Evolutionary conservation across 148 eudicot genomes (phyloP).

Genomic region (Chenopodium berlandieri): DNA sequence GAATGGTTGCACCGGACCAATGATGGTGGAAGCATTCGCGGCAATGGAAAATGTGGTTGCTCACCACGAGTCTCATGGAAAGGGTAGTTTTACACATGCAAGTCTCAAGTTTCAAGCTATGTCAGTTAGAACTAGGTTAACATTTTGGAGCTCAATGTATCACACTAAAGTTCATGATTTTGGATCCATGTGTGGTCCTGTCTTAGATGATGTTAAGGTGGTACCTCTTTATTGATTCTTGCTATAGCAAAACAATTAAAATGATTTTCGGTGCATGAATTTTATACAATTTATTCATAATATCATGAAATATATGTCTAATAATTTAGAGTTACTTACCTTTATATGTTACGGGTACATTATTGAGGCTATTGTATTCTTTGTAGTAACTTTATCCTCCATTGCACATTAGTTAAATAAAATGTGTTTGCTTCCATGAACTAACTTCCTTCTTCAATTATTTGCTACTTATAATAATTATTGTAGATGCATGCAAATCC

Average conservation of each 20-base stretch:
- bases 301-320: no score
- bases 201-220: constrained; percentile 60
- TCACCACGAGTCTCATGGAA: constrained; percentile 34
- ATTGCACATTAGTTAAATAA: no score
- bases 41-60: constrained; percentile 29
- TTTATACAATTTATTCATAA: no score
- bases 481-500: no score
- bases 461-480: no score
- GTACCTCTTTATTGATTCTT: constrained; percentile 17
- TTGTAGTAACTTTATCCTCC: no score
- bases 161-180: constrained; percentile 55
- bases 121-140: constrained; percentile 28
- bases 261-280: not conserved
- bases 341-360: no score
- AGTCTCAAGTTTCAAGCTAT: constrained; percentile 32
- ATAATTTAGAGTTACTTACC: no score
- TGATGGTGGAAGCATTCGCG: constrained; percentile 42
- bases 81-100: constrained; percentile 34
- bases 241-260: not conserved
- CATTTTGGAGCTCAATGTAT: constrained; percentile 51
- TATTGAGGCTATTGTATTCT: no score
- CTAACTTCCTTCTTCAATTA: no score
- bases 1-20: constrained; percentile 40
- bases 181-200: constrained; percentile 71
- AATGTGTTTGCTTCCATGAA: no score